Evolutionary conservation across 2,329 filamentous ascomycete genomes (phyloP).

Genomic region (Apiospora saccharicola): DNA sequence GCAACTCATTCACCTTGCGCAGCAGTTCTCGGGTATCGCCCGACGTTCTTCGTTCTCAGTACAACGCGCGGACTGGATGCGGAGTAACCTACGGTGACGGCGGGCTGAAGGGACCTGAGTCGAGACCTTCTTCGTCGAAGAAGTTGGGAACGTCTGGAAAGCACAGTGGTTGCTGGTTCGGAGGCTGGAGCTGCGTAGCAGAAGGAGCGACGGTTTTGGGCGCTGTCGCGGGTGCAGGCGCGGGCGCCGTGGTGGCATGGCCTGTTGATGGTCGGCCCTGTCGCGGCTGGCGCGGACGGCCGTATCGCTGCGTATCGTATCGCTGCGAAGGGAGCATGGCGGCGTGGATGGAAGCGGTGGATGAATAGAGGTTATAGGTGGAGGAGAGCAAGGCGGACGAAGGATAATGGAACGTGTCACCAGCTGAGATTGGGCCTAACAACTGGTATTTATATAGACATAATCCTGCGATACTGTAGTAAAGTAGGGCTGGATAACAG

Average conservation of each 20-base stretch:
- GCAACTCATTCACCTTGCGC: neutral
- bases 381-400: conserved; percentile 1
- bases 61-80: no score
- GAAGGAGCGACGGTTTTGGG: neutral
- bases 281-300: neutral
- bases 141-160: neutral
- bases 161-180: neutral
- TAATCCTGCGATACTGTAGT: no score
- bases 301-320: neutral
- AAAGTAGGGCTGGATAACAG: no score
- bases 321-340: neutral
- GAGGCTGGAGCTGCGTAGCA: neutral
- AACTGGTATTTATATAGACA: no score
- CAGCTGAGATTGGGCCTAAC: no score
- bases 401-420: no score
- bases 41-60: no score
- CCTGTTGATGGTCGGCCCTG: neutral
- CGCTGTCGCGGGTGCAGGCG: neutral
- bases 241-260: neutral
- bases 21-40: no score
- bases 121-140: no score
- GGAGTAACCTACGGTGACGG: no score
- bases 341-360: neutral
- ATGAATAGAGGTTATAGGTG: neutral
- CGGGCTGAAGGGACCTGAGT: no score